Evolutionary conservation across 306 rosid genomes (phyloP).

Genomic region (Carpinus fangiana): DNA sequence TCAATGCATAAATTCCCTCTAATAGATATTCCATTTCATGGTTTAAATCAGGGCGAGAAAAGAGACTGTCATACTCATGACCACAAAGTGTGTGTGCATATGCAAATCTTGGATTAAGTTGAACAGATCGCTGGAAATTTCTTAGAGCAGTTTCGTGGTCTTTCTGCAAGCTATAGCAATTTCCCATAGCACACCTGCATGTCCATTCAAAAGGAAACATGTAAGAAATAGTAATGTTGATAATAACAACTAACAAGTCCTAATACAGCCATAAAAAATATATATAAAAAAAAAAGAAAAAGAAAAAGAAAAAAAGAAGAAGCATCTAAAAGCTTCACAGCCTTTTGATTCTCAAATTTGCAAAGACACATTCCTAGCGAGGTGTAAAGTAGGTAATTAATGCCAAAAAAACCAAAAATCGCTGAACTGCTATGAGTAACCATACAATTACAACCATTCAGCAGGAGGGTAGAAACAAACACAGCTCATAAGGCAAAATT

Average conservation of each 20-base stretch:
- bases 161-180: conserved; percentile 65
- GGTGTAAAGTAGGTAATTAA: not conserved
- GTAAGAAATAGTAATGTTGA: not conserved
- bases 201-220: conserved; percentile 16
- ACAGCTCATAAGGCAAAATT: not conserved
- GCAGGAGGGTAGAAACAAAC: not conserved
- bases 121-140: conserved; percentile 96
- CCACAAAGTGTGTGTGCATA: conserved; percentile 99
- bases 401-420: not conserved
- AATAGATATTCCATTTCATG: not conserved
- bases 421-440: not conserved
- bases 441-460: not conserved
- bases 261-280: not conserved
- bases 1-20: not conserved
- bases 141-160: conserved; percentile 68
- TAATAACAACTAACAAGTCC: not conserved
- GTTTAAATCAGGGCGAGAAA: not conserved
- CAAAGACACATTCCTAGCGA: not conserved
- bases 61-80: conserved; percentile 75
- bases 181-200: conserved; percentile 71
- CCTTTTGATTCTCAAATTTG: not conserved
- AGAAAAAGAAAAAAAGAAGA: too few relatives aligned
- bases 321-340: not conserved
- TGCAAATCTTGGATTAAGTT: conserved; percentile 85
- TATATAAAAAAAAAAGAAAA: too few relatives aligned